phyloP scores from a whole-genome alignment of 768 basidiomycete genomes.

The Hygrocybe coccinea region DNA sequence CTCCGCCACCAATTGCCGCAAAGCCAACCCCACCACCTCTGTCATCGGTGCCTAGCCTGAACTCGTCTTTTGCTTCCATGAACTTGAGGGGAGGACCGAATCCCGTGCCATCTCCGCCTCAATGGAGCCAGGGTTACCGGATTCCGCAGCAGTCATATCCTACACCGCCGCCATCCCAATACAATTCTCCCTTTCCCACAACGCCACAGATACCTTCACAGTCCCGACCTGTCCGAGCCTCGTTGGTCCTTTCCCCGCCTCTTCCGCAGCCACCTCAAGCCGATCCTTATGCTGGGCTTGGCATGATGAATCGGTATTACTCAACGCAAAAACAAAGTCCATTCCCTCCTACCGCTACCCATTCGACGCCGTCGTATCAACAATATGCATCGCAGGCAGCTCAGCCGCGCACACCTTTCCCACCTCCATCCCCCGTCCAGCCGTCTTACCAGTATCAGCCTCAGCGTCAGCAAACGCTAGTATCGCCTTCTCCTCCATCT shows the following conservation, averaged over 20 bases:
- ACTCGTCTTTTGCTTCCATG: conserved; percentile 55
- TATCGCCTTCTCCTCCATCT: background rate
- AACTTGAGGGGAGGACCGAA: conserved; percentile 37
- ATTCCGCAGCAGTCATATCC: background rate
- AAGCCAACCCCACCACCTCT: conserved; percentile 49
- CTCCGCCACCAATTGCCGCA: conserved; percentile 43
- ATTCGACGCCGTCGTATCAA: no score
- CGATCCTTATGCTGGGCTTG: no score
- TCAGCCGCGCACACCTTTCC: no score
- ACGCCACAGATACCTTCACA: background rate
- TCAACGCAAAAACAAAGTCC: no score
- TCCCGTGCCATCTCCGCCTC: conserved; percentile 23
- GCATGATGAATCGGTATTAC: no score
- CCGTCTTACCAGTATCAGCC: background rate
- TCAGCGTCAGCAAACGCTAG: background rate
- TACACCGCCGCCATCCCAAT: background rate
- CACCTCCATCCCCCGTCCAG: background rate
- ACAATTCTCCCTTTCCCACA: background rate
- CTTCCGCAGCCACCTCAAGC: background rate
- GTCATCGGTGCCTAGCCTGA: conserved; percentile 37
- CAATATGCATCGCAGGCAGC: no score
- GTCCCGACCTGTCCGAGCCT: no score
- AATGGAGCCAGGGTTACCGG: conserved; percentile 19
- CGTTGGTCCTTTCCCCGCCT: background rate
- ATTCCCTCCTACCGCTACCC: no score